Evolutionary conservation across 441 rosid species (phyloP).

Genomic region (Cnidoscolus chayamansa): DNA sequence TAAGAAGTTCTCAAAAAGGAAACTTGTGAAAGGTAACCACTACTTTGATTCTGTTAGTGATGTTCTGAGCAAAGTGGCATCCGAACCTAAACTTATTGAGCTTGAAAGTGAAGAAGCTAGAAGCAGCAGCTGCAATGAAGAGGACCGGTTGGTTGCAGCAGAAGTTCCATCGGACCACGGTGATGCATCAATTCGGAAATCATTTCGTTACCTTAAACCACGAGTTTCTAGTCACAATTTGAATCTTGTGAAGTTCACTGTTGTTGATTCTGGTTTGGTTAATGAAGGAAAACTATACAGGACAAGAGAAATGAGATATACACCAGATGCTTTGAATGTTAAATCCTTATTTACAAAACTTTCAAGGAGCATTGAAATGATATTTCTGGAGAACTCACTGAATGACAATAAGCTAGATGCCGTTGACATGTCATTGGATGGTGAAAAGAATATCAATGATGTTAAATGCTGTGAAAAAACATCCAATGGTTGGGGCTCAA

Average conservation of each 20-base stretch:
- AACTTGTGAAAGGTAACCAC: slow-evolving; percentile 63
- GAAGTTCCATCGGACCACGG: slow-evolving; percentile 41
- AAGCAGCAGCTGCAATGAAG: slow-evolving; percentile 27
- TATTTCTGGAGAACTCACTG: slow-evolving; percentile 20
- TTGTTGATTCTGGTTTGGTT: slow-evolving; percentile 62
- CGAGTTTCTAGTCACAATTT: slow-evolving; percentile 41
- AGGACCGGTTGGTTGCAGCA: slow-evolving; percentile 28
- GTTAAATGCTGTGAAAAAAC: slow-evolving; percentile 20
- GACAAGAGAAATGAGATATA: slow-evolving; percentile 46
- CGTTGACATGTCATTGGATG: slow-evolving; percentile 22
- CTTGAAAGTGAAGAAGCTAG: slow-evolving; percentile 47
- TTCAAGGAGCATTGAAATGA: slow-evolving; percentile 27
- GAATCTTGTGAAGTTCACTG: slow-evolving; percentile 45
- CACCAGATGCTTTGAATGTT: slow-evolving; percentile 31
- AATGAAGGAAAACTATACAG: slow-evolving; percentile 41
- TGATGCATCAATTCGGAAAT: slow-evolving; percentile 34
- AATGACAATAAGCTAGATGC: slow-evolving; percentile 27
- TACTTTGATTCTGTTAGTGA: slow-evolving; percentile 79
- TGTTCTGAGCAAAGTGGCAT: slow-evolving; percentile 61
- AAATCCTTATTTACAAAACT: slow-evolving; percentile 28
- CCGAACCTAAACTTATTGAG: slow-evolving; percentile 69
- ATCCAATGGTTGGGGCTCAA: slow-evolving; percentile 21
- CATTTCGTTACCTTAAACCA: slow-evolving; percentile 55
- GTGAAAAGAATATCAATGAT: slow-evolving; percentile 22
- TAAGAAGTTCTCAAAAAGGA: slow-evolving; percentile 58